Base-by-base conservation (phyloP, 2,329 filamentous ascomycete species). In the Pseudogymnoascus sp. region DNA sequence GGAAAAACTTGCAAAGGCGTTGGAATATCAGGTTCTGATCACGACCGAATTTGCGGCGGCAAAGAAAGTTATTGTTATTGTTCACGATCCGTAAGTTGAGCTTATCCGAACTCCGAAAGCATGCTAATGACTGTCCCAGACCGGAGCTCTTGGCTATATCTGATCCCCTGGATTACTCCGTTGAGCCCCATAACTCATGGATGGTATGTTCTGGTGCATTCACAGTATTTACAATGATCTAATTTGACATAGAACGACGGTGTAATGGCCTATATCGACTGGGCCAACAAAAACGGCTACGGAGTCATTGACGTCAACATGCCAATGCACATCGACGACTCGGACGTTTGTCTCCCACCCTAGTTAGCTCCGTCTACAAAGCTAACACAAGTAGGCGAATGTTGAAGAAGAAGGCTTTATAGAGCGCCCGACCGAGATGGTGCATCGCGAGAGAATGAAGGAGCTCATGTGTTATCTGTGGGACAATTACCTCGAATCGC, bases 401-500 rank as follows among this genome's bases (percentile, higher is more conserved):
- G 18, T 57, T 4, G 43, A 61, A n/a, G 59, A 47, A 58, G 59
- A 33, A 35, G 59, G 41, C 2, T 75, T 2, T 75, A 78, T 0
- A 69, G 73, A 1, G 72, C 75, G 22, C 15, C 25, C 30, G 20
- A 14, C 15, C 12, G 60, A 39, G 8, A 61, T 61, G 41, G 11
- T 61, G 65, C 25, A 59, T 59, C 7, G 57, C 43, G 30, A 57
- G 38, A 22, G 36, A 4, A 61, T 41, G 0, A 85, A 88, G 64
- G 86, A 93, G 63, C 77, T 97, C 9, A 84, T 93, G 4, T 85
- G 82, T 63, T 97, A 96, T 70, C 78, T 99, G 12, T 99, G 94
- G 94, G 92, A 97, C 68, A 99, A 99, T 71, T 97, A 97, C 70
- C 85, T 99, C 18, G 90, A 96, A 77, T 80, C 89, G 33, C 86